These are phyloP conservation scores for Macrocybe gigantea DNA, from an alignment of 768 basidiomycete genomes.

Conservation along the genomic window DNA sequence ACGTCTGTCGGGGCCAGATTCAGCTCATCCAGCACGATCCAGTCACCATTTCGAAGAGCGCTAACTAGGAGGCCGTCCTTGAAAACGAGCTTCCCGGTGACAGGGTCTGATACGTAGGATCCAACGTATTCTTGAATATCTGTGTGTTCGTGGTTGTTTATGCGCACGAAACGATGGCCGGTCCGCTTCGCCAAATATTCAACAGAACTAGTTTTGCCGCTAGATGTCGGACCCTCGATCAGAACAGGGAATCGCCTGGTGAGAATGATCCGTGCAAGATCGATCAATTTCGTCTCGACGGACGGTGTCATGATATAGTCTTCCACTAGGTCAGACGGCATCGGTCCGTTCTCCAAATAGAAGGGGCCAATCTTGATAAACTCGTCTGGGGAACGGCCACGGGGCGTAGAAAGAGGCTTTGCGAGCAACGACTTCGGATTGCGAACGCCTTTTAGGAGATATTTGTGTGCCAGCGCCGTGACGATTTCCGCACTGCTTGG, in stretches of 20 bases:
- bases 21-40: slow-evolving; percentile 97
- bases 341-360: slow-evolving; percentile 76
- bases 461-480: slow-evolving; percentile 61
- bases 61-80: slow-evolving; percentile 92
- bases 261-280: slow-evolving; percentile 87
- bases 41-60: slow-evolving; percentile 86
- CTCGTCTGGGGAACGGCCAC: slow-evolving; percentile 37
- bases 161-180: slow-evolving; percentile 93
- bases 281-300: slow-evolving; percentile 88
- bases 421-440: slow-evolving; percentile 73
- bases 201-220: slow-evolving; percentile 95
- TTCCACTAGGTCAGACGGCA: slow-evolving; percentile 56
- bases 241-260: slow-evolving; percentile 90
- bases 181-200: slow-evolving; percentile 92
- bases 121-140: slow-evolving; percentile 99
- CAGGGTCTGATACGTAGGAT: slow-evolving; percentile 89
- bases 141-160: slow-evolving; percentile 99
- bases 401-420: slow-evolving; percentile 58
- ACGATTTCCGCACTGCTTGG: slow-evolving; percentile 62
- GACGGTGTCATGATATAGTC: slow-evolving; percentile 95
- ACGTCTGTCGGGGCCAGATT: slow-evolving; percentile 98
- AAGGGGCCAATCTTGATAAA: slow-evolving; percentile 89
- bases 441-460: slow-evolving; percentile 73
- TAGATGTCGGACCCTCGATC: slow-evolving; percentile 97
- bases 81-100: slow-evolving; percentile 91